Evolutionary conservation across 2,329 filamentous ascomycete genomes (phyloP), one percentile per base, ranked within the genome.

Genomic region (Hypoxylon sp.): DNA sequence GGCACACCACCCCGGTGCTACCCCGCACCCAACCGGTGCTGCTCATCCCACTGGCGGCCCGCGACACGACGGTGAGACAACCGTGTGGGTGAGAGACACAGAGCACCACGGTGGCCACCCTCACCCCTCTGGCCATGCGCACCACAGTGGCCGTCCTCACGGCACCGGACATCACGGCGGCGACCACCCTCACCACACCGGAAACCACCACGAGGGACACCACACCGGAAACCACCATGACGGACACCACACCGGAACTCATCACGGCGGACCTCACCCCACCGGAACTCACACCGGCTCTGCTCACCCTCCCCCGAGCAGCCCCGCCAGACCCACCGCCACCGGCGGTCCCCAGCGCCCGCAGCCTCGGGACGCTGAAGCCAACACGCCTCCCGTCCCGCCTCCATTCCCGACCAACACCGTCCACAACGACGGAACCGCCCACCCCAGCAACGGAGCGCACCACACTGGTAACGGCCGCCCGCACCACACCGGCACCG

Each of bases 61-160:
- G 23, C 53, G 41, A 13, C 46, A 29, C 10, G 27, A 49, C 13
- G 35, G 20, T 6, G 54, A 29, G 10, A 24, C n/a, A 9, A 40
- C 18, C 21, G 26, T 37, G 3, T 60, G 51, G 51, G 48, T 24
- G 20, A 52, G 42, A 46, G 47, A 55, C 21, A 43, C 47, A 7
- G 48, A 52, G 6, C 24, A 50, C 20, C 42, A 57, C 9, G 27
- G 20, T 15, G 26, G 31, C 20, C 45, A 11, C 15, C 42, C 52
- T 35, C 40, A 46, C 20, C 46, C 23, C 1, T 35, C 48, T 10
- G 40, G 47, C 15, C 21, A 49, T 4, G 2, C 35, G 15, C n/a
- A n/a, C n/a, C n/a, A n/a, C n/a, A 29, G 6, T 29, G 29, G 29
- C 27, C 15, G 37, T 23, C 17, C 37, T 8, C 42, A 38, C 27